Conservation (phyloP, 306 rosid genomes). For the Adenanthera pavonina region DNA sequence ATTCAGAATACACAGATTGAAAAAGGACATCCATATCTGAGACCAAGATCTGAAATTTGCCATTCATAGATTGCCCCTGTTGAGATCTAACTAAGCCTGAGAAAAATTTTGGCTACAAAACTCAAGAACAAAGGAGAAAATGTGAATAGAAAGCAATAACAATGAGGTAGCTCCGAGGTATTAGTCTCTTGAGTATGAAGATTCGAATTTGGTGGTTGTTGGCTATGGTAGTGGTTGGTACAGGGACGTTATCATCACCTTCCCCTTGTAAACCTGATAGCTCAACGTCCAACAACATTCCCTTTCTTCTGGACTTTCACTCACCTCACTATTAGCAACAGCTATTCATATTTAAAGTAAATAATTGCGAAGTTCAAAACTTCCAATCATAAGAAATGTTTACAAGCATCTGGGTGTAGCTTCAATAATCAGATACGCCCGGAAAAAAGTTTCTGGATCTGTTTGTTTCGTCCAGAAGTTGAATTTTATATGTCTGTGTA, state of each 20-base stretch:
- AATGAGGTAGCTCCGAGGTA: constrained; percentile 56
- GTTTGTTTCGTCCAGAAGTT: not conserved
- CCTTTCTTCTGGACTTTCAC: constrained; percentile 14
- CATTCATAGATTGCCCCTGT: constrained; percentile 49
- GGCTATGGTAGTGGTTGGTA: constrained; percentile 55
- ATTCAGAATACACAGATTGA: constrained; percentile 46
- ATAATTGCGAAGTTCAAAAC: not conserved
- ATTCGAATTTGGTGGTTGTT: constrained; percentile 53
- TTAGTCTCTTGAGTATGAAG: constrained; percentile 77
- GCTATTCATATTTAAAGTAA: not conserved
- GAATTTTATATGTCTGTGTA: not conserved
- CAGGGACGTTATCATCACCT: constrained; percentile 42
- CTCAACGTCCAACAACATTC: constrained; percentile 38
- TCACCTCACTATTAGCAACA: not conserved
- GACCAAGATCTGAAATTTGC: constrained; percentile 47
- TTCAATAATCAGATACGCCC: not conserved
- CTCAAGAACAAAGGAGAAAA: constrained; percentile 41
- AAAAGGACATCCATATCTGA: constrained; percentile 37
- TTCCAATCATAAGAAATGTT: constrained; percentile 15
- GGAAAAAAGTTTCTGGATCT: not conserved
- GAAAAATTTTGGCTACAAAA: constrained; percentile 39
- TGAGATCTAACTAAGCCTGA: constrained; percentile 38
- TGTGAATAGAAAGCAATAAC: constrained; percentile 47
- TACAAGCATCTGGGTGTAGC: constrained; percentile 11
- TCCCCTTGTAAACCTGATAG: constrained; percentile 45